Evolutionary conservation across 169 alveolate species (phyloP).

Genomic region (Hepatocystis sp.): DNA sequence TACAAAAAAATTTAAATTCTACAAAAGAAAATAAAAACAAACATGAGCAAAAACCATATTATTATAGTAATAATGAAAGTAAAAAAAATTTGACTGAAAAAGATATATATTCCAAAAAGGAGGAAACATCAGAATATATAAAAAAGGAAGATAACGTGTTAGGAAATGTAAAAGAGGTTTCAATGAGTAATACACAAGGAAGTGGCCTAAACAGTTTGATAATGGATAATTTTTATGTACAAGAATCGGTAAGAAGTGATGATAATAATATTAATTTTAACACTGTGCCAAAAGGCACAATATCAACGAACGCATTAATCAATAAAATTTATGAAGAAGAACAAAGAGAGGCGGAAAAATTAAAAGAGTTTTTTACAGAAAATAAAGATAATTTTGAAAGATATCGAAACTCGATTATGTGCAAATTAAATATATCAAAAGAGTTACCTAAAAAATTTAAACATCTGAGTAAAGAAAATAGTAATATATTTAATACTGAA

Average conservation of each 20-base stretch:
- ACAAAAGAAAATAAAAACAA: neutral
- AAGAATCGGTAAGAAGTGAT: neutral
- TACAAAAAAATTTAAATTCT: neutral
- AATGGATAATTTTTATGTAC: neutral
- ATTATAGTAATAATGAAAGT: neutral
- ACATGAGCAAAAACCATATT: neutral
- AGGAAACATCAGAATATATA: neutral
- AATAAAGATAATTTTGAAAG: slow-evolving; percentile 35
- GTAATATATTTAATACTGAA: slow-evolving; percentile 15
- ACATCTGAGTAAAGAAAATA: slow-evolving; percentile 58
- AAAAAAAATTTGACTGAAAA: neutral
- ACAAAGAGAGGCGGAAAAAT: slow-evolving; percentile 42
- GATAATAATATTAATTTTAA: too few relatives aligned
- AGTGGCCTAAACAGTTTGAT: neutral
- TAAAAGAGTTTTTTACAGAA: slow-evolving; percentile 64
- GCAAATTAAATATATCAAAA: slow-evolving; percentile 69
- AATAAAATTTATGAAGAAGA: slow-evolving; percentile 58
- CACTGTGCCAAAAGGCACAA: neutral
- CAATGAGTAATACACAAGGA: neutral
- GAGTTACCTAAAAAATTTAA: slow-evolving; percentile 43
- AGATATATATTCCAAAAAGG: too few relatives aligned
- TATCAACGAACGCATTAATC: slow-evolving; percentile 13
- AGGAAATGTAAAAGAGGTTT: slow-evolving; percentile 4
- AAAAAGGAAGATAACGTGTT: neutral
- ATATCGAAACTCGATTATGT: slow-evolving; percentile 48